These are phyloP conservation scores for Globisporangium carolinianum DNA, from an alignment of 352 stramenopile genomes.

Conservation along the genomic window DNA sequence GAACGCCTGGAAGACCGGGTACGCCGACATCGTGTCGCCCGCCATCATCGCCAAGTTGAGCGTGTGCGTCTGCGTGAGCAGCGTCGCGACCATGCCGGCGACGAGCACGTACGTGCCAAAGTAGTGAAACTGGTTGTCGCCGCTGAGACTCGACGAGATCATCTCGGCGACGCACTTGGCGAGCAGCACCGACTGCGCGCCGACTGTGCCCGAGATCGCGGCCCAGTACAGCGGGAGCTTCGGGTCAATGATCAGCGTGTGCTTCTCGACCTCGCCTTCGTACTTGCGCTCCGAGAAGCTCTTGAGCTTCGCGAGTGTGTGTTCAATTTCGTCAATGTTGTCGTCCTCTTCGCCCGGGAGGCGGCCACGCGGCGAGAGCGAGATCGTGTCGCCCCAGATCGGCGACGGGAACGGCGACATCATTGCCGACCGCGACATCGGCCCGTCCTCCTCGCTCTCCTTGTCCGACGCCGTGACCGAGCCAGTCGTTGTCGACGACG, in stretches of 20 bases:
- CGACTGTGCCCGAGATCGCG: slow-evolving; percentile 77
- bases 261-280: slow-evolving; percentile 73
- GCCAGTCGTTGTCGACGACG: neutral
- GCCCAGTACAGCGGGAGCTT: slow-evolving; percentile 85
- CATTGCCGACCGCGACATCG: slow-evolving; percentile 34
- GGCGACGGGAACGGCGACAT: slow-evolving; percentile 81
- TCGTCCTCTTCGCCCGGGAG: slow-evolving; percentile 47
- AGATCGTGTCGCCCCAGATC: slow-evolving; percentile 47
- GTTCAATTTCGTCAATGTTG: slow-evolving; percentile 46
- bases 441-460: slow-evolving; percentile 21
- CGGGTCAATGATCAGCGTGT: slow-evolving; percentile 80
- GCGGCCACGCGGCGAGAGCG: slow-evolving; percentile 28
- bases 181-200: slow-evolving; percentile 75
- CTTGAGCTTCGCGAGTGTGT: slow-evolving; percentile 26
- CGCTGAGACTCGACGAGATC: slow-evolving; percentile 71
- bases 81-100: slow-evolving; percentile 59
- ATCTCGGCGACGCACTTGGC: slow-evolving; percentile 84
- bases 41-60: slow-evolving; percentile 83
- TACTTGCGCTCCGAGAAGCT: slow-evolving; percentile 43
- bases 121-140: slow-evolving; percentile 84
- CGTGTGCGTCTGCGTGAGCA: slow-evolving; percentile 82
- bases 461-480: neutral
- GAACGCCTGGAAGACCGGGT: slow-evolving; percentile 84
- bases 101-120: slow-evolving; percentile 80
- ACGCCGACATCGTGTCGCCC: slow-evolving; percentile 81